Evolutionary conservation across 192 early-diverging fungal species (phyloP), one percentile per base, ranked within the genome.

Genomic region (Coemansia sp.): DNA sequence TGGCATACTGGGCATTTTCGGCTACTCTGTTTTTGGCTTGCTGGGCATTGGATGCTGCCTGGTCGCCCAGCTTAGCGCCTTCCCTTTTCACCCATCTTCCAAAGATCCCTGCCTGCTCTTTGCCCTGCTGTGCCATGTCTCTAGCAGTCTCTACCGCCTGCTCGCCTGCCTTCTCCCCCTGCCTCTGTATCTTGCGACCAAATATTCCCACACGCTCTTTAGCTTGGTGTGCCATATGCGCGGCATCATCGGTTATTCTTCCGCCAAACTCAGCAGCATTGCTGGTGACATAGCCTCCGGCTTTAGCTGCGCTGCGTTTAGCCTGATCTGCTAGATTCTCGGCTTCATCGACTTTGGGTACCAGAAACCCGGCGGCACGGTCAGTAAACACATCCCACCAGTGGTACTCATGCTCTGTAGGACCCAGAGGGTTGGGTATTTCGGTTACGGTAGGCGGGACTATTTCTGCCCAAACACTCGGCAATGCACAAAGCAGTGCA

Each of bases 341-440:
- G 16, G 65, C 61, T n/a, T 36, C 41, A 21, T 63, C 42, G 14
- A 21, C 21, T 37, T 51, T 63, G 15, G 57, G 58, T 5, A 18
- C 58, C 21, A 75, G 37, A 17, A 64, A 39, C 30, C 31, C 57
- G 0, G 62, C 56, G 2, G 66, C 65, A 9, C 58, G 58, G 17
- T 50, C 56, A 31, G 72, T 58, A 11, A 69, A 37, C 17, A 58
- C 66, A 45, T 69, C 66, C 72, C 72, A 76, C 72, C 56, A 68
- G 50, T 65, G 72, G 20, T 62, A 69, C 41, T 61, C 60, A 31
- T 51, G 45, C 12, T 56, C 56, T 17, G 49, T 34, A 32, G 34
- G 53, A 12, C 21, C 47, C 14, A 44, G 28, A 11, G 47, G 40
- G 1, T 40, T 16, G 11, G 51, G 41, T n/a, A 55, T 37, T 15